Evolutionary conservation across 2,329 filamentous ascomycete genomes (phyloP), one percentile per base, ranked within the genome.

Genomic region (Xylariaceae sp.): DNA sequence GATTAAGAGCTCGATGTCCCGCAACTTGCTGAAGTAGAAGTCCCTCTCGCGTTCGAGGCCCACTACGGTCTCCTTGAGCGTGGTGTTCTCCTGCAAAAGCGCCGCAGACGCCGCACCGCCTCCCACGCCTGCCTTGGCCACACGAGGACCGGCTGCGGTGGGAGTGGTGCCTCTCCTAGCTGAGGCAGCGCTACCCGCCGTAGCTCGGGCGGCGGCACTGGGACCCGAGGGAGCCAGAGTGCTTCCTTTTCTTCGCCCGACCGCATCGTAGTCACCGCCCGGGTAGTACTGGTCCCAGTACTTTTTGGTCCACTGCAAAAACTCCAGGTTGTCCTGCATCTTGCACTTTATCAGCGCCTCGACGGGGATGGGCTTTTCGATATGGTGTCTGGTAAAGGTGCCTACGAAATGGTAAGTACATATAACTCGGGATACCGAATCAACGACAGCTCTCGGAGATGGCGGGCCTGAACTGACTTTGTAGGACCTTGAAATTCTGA

Each of bases 251-350:
- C 94, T 83, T 68, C 94, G 84, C 53, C 80, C 79, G 30, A 95
- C 81, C 8, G 94, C 90, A 70, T 99, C 94, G 77, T 99, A 99
- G 62, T 97, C 94, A 67, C 94, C 91, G 56, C 94, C 94, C 6
- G 94, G 94, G 74, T 89, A 99, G 79, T 96, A 91, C 71, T 96
- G 89, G 69, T 99, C 94, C 94, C 94, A 99, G 78, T 91, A 96
- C 65, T 82, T 80, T 82, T 99, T 99, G 56, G 86, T 86, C 88
- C 91, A 99, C 76, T 99, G 94, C 58, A 99, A 80, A 72, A 99
- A 99, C 71, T 97, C 94, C 66, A 99, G 88, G 77, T 99, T 99
- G 74, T 99, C 94, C 80, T 99, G 94, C 92, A 99, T 99, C 80
- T 96, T 96, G 80, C 94, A 99, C 74, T 97, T 99, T 67, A 94